A percentile compares a stretch with the other conserved stretches of the same genome.
Conservation (phyloP, 495 filamentous ascomycete species). For the Lasiosphaeriaceae sp. region DNA sequence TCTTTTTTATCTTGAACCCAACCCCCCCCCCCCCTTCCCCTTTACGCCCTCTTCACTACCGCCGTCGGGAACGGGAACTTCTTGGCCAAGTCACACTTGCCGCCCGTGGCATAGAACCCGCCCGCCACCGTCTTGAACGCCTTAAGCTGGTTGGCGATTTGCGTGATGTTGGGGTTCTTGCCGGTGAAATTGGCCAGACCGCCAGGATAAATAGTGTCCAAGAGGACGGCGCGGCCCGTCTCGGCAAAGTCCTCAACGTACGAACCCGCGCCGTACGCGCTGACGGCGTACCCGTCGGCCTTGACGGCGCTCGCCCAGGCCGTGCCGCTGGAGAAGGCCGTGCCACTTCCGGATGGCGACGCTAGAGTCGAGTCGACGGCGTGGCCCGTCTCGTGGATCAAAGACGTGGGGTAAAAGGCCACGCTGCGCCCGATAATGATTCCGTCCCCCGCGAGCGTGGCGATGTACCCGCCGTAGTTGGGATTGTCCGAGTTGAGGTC, state of each 20-base stretch:
- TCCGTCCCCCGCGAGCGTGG: conserved; percentile 2
- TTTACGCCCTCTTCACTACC: background rate
- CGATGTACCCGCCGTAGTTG: conserved; percentile 9
- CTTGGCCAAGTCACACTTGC: conserved; percentile 1
- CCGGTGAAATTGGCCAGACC: conserved; percentile 1
- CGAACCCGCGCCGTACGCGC: conserved; percentile 11
- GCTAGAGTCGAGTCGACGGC: conserved; percentile 9
- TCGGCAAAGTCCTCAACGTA: conserved; percentile 15
- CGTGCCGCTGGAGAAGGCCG: conserved; percentile 2
- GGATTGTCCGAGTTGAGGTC: conserved; percentile 8
- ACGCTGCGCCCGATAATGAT: conserved; percentile 11
- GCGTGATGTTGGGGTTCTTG: conserved; percentile 6
- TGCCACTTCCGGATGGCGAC: conserved; percentile 8
- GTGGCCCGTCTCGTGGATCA: conserved; percentile 16
- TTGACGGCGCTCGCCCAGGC: conserved; percentile 4
- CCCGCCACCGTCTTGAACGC: conserved; percentile 2
- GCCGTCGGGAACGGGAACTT: conserved; percentile 12
- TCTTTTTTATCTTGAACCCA: no score
- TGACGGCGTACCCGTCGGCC: conserved; percentile 12
- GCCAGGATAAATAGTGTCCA: conserved; percentile 11
- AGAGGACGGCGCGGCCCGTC: conserved; percentile 8
- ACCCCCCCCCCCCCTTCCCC: no score
- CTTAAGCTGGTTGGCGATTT: conserved; percentile 3
- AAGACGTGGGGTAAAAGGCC: conserved; percentile 11
- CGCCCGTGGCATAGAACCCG: background rate